These are phyloP conservation scores for Choanephora cucurbitarum DNA, from an alignment of 371 early-diverging fungal species.

Conservation along the genomic window DNA sequence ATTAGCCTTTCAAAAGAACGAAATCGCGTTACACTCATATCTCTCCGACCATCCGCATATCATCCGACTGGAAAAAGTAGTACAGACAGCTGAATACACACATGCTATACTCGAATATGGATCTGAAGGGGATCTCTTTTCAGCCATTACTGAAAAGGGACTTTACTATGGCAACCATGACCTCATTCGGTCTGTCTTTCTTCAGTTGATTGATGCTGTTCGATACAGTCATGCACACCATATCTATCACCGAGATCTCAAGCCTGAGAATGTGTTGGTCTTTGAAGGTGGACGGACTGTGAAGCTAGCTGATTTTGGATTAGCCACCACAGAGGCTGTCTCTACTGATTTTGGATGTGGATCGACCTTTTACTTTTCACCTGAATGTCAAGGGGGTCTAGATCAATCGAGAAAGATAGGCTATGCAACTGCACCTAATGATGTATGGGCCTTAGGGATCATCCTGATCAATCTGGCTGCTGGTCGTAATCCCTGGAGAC, in stretches of 20 bases:
- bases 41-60: slow-evolving; percentile 75
- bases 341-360: slow-evolving; percentile 91
- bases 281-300: slow-evolving; percentile 53
- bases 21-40: slow-evolving; percentile 70
- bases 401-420: slow-evolving; percentile 39
- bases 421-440: slow-evolving; percentile 77
- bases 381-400: slow-evolving; percentile 82
- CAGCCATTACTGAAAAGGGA: slow-evolving; percentile 62
- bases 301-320: slow-evolving; percentile 93
- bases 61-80: slow-evolving; percentile 70
- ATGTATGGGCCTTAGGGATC: slow-evolving; percentile 85
- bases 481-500: slow-evolving; percentile 83
- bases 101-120: slow-evolving; percentile 76
- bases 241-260: slow-evolving; percentile 77
- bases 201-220: slow-evolving; percentile 61
- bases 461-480: slow-evolving; percentile 78
- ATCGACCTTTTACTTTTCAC: slow-evolving; percentile 90
- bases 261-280: slow-evolving; percentile 70
- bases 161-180: slow-evolving; percentile 49
- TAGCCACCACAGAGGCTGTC: slow-evolving; percentile 74
- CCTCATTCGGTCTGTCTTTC: slow-evolving; percentile 53
- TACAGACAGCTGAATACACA: slow-evolving; percentile 59
- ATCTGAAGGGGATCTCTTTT: slow-evolving; percentile 69
- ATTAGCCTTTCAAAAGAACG: slow-evolving; percentile 65
- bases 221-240: slow-evolving; percentile 54